A percentile compares a stretch with the other conserved stretches of the same genome.
These are phyloP conservation scores for Acanthamoeba lenticulata DNA, from an alignment of 208 protist species.

Conservation along the genomic window DNA sequence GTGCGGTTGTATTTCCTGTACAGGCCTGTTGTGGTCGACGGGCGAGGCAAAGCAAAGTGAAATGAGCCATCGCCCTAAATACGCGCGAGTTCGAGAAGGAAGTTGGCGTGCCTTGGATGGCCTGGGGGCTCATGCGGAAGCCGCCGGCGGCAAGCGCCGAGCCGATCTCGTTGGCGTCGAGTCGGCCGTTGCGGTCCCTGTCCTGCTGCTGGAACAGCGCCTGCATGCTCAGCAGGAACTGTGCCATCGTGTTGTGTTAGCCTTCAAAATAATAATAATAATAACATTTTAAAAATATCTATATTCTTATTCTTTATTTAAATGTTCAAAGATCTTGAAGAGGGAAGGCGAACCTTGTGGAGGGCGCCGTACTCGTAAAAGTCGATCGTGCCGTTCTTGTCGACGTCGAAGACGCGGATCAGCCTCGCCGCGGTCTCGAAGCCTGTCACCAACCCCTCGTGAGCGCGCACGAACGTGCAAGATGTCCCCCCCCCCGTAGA, in stretches of 20 bases:
- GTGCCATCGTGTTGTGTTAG: neutral
- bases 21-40: too few species aligned
- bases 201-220: slow-evolving; percentile 2
- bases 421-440: slow-evolving; percentile 4
- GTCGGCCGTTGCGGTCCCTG: neutral
- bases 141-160: neutral
- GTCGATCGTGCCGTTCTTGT: slow-evolving; percentile 61
- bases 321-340: too few species aligned
- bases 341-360: neutral
- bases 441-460: neutral
- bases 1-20: neutral
- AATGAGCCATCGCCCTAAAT: neutral
- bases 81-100: neutral
- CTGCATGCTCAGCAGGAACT: slow-evolving; percentile 42
- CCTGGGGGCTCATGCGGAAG: neutral
- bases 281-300: too few species aligned
- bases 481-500: neutral
- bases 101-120: neutral
- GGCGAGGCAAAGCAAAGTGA: too few species aligned
- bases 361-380: slow-evolving; percentile 44
- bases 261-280: neutral
- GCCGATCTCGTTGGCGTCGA: neutral
- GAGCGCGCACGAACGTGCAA: neutral
- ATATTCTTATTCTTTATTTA: too few species aligned
- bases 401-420: slow-evolving; percentile 46